These are phyloP conservation scores for Solanum verrucosum DNA, from an alignment of 257 asterid species.

Conservation along the genomic window DNA sequence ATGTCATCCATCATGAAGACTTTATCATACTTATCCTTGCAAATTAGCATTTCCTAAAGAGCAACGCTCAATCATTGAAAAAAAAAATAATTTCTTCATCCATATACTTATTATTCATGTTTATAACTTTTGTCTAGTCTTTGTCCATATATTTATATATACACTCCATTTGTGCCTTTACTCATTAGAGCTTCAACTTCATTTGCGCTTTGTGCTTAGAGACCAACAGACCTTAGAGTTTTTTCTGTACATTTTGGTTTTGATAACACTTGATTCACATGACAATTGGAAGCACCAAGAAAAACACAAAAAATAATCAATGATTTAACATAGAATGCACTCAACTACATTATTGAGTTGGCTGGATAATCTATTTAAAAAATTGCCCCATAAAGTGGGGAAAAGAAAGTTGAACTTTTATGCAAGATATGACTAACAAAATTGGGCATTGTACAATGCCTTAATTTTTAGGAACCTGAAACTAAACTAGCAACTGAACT, in stretches of 20 bases:
- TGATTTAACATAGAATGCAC: neutral
- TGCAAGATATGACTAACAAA: neutral
- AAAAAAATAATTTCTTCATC: too few relatives aligned
- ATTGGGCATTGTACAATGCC: neutral
- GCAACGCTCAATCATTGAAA: too few relatives aligned
- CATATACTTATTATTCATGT: too few relatives aligned
- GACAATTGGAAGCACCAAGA: neutral
- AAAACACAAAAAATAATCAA: neutral
- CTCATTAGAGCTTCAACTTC: too few relatives aligned
- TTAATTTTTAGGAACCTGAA: neutral
- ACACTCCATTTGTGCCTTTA: too few relatives aligned
- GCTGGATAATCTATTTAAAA: neutral
- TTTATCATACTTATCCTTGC: too few relatives aligned
- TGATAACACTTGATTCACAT: neutral
- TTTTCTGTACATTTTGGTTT: neutral
- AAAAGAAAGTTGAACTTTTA: neutral
- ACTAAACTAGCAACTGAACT: slow-evolving; percentile 6
- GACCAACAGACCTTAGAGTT: too few relatives aligned
- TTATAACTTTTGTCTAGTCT: too few relatives aligned
- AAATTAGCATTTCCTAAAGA: too few relatives aligned
- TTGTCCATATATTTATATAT: too few relatives aligned
- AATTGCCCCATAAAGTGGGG: neutral
- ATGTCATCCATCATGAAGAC: too few relatives aligned
- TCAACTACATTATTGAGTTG: neutral
- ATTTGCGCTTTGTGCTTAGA: too few relatives aligned